phyloP scores from a whole-genome alignment of 1,284 basidiomycete genomes.

The Ustilago trichophora region DNA sequence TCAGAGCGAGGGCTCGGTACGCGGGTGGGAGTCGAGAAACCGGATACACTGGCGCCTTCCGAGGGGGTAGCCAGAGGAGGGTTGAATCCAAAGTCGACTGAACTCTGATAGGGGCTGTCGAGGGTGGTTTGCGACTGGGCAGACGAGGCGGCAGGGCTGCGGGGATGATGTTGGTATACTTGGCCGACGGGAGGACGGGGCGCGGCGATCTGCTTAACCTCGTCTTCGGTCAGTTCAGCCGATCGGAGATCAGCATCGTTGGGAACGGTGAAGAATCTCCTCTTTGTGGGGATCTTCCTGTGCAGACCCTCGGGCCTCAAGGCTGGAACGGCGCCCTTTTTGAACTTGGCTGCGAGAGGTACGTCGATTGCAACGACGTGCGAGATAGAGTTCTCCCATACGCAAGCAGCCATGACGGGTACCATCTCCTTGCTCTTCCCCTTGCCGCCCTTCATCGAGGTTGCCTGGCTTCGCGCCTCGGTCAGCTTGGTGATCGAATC shows the following conservation, averaged over 20 bases:
- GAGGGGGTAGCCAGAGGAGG: conserved; percentile 14
- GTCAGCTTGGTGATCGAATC: conserved; percentile 46
- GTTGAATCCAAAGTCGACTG: neutral
- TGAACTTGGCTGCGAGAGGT: conserved; percentile 43
- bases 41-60: conserved; percentile 8
- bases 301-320: conserved; percentile 27
- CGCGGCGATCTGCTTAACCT: conserved; percentile 21
- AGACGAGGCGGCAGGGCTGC: neutral
- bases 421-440: conserved; percentile 37
- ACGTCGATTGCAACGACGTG: conserved; percentile 40
- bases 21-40: conserved; percentile 22
- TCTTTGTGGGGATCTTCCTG: conserved; percentile 31
- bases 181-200: neutral
- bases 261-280: conserved; percentile 46
- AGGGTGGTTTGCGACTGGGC: neutral
- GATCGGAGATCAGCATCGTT: conserved; percentile 38
- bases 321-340: conserved; percentile 20
- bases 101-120: conserved; percentile 8
- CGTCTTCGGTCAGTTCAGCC: conserved; percentile 31
- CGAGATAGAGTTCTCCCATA: conserved; percentile 49
- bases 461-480: conserved; percentile 9
- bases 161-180: neutral
- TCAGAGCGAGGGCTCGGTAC: conserved; percentile 23
- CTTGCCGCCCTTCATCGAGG: conserved; percentile 12
- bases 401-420: conserved; percentile 52